phyloP scores from a whole-genome alignment of 2,329 filamentous ascomycete species.

The Pseudogymnoascus verrucosus region DNA sequence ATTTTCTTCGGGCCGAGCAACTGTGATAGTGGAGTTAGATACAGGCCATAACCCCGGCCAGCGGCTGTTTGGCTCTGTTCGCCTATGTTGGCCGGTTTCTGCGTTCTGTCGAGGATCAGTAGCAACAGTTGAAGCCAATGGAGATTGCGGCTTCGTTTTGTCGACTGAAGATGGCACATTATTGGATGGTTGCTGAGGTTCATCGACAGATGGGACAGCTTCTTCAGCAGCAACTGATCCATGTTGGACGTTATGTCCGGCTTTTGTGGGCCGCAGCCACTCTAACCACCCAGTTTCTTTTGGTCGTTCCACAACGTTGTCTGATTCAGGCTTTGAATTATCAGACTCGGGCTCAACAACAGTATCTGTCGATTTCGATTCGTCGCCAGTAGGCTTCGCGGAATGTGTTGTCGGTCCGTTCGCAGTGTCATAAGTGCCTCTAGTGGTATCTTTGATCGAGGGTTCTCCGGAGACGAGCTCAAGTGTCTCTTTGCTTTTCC shows the following conservation, averaged over 20 bases:
- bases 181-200: not conserved
- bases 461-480: constrained; percentile 13
- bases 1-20: constrained; percentile 16
- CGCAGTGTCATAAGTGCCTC: not conserved
- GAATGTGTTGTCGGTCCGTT: not conserved
- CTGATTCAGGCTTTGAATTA: not conserved
- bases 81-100: not conserved
- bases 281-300: constrained; percentile 1
- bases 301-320: not conserved
- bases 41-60: constrained; percentile 18
- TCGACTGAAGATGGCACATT: not conserved
- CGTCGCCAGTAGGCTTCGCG: not conserved
- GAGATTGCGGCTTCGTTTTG: not conserved
- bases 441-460: not conserved
- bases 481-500: constrained; percentile 28
- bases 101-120: not conserved
- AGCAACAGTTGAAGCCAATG: not conserved
- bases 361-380: not conserved
- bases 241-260: not conserved
- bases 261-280: not conserved
- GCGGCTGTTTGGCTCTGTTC: not conserved
- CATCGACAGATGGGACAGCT: not conserved
- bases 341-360: not conserved
- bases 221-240: not conserved
- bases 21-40: constrained; percentile 15